Evolutionary conservation across 2,329 filamentous ascomycete genomes (phyloP).

Genomic region (Plenodomus tracheiphilus): DNA sequence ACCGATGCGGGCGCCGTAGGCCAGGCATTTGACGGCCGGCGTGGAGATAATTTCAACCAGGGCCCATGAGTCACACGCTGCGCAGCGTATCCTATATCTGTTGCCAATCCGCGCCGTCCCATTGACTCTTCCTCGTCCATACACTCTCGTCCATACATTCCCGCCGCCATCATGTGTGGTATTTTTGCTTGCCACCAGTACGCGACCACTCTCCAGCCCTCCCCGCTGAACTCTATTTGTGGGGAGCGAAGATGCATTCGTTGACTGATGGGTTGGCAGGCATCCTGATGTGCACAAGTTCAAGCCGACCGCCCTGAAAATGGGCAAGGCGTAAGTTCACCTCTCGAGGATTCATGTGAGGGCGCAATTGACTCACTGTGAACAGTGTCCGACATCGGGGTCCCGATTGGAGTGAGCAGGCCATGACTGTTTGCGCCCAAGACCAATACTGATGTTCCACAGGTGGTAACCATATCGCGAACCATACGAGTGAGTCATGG

Average conservation of each 20-base stretch:
- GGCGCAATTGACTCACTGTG: slow-evolving; percentile 40
- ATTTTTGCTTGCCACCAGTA: slow-evolving; percentile 95
- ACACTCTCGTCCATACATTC: slow-evolving; percentile 1
- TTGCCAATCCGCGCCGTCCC: not conserved
- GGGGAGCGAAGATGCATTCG: not conserved
- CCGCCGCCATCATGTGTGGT: slow-evolving; percentile 76
- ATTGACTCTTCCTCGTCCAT: slow-evolving; percentile 10
- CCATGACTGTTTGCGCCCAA: slow-evolving; percentile 25
- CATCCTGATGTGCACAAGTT: slow-evolving; percentile 96
- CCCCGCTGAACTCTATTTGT: not conserved
- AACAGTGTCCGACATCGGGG: slow-evolving; percentile 88
- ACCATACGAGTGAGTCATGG: slow-evolving; percentile 76
- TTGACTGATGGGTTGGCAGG: slow-evolving; percentile 24
- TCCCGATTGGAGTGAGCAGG: slow-evolving; percentile 92
- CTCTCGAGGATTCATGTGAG: not conserved
- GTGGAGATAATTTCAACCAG: not conserved
- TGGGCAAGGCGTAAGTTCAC: slow-evolving; percentile 83
- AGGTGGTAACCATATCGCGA: slow-evolving; percentile 87
- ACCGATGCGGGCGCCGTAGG: slow-evolving; percentile 24
- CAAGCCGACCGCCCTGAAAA: slow-evolving; percentile 90
- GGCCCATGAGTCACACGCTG: not conserved
- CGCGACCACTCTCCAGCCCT: slow-evolving; percentile 14
- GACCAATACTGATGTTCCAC: slow-evolving; percentile 38
- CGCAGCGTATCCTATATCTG: slow-evolving; percentile 6
- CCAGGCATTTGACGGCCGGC: slow-evolving; percentile 3